These are phyloP conservation scores for Ascoidea tarda DNA, from an alignment of 805 yeast species.

Conservation along the genomic window DNA sequence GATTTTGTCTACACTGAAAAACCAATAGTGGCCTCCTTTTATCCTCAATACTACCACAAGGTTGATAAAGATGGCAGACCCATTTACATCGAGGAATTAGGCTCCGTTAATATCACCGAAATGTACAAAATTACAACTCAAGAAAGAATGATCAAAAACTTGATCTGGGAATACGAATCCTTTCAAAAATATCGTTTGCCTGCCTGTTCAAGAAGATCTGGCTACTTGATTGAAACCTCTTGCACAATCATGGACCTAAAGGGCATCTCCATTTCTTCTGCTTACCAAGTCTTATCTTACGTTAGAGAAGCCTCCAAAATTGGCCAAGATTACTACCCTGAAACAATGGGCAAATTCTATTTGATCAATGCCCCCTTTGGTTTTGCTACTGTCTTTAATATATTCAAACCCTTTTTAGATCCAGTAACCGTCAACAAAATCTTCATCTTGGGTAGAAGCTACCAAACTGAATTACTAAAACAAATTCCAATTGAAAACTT, in stretches of 20 bases:
- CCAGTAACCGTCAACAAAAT: conserved; percentile 96
- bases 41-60: conserved; percentile 96
- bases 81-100: conserved; percentile 85
- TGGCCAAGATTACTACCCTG: conserved; percentile 97
- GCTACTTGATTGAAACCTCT: conserved; percentile 78
- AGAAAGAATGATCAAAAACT: conserved; percentile 89
- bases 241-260: conserved; percentile 93
- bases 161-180: conserved; percentile 96
- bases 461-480: conserved; percentile 69
- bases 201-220: conserved; percentile 80
- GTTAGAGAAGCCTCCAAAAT: conserved; percentile 87
- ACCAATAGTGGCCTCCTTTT: conserved; percentile 72
- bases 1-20: conserved; percentile 93
- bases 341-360: conserved; percentile 97
- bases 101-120: conserved; percentile 76
- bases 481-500: conserved; percentile 91
- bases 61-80: conserved; percentile 97
- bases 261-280: conserved; percentile 78
- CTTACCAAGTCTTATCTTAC: conserved; percentile 73
- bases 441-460: conserved; percentile 69
- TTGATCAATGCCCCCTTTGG: conserved; percentile 96
- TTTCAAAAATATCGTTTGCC: conserved; percentile 77
- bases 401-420: conserved; percentile 89
- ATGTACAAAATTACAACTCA: conserved; percentile 90
- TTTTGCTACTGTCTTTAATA: conserved; percentile 81